Evolutionary conservation across 768 basidiomycete species (phyloP), one percentile per base, ranked within the genome.

Genomic region (Mycena crocata): DNA sequence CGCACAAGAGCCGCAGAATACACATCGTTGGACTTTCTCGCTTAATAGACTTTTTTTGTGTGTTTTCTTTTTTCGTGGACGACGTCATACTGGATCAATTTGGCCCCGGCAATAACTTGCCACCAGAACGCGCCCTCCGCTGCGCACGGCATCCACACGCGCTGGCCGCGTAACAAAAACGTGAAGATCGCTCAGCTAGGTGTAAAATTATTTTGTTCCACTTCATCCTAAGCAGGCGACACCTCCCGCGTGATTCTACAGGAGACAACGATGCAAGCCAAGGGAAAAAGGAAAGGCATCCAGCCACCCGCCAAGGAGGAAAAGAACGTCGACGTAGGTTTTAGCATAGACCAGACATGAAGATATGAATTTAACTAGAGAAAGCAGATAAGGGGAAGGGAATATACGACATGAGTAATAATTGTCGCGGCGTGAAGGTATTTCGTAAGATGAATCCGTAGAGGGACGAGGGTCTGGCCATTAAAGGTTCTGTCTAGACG

Each of bases 401-500:
- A 70, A 73, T 75, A 68, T 74, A 76, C 72, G 62, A 71, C 64
- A 56, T 74, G 73, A 76, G 74, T 76, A 63, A 79, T 78, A 71
- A 79, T 80, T 80, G 74, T 80, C 81, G 79, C 79, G 79, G 75
- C 80, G 78, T 81, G 76, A 79, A 73, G 72, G 73, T 73, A 73
- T 73, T 78, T 77, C 76, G 79, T 73, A 75, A 77, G 72, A 73
- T 64, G 73, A 69, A 69, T 74, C 71, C 74, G 72, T 71, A 68
- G 66, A 72, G 64, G 52, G 63, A 67, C 55, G 55, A 67, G 68
- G 68, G 69, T 44, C 37, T 31, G 45, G 24, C 62, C 42, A 62
- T 69, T 50, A 59, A 70, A 50, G 40, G 58, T 55, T 60, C 64
- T 39, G 64, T 70, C 65, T 67, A 99, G 78, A 95, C 87, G 78